Conservation (phyloP, 2,329 filamentous ascomycete species). For the Paecilomyces variotii region DNA sequence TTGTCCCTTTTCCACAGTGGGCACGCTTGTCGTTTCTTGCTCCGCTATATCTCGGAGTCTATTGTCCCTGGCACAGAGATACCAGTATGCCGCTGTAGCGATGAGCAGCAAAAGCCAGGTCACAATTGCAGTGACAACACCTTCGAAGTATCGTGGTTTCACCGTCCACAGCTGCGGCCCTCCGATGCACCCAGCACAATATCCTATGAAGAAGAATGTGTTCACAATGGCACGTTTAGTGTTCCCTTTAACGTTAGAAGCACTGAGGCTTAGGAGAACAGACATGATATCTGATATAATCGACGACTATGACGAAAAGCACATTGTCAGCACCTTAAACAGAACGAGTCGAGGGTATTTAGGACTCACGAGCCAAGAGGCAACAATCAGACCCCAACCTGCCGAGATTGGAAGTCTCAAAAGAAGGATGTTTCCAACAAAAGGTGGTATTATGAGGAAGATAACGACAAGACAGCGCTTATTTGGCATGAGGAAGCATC, state of each 20-base stretch:
- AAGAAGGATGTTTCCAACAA: slow-evolving; percentile 40
- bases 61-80: slow-evolving; percentile 30
- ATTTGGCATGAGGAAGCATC: slow-evolving; percentile 32
- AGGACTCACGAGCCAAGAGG: slow-evolving; percentile 37
- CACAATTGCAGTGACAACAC: slow-evolving; percentile 39
- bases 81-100: slow-evolving; percentile 25
- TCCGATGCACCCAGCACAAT: slow-evolving; percentile 41
- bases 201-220: slow-evolving; percentile 45
- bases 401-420: slow-evolving; percentile 32
- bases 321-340: background rate
- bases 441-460: slow-evolving; percentile 32
- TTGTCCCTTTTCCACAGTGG: background rate
- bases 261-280: slow-evolving; percentile 37
- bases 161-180: slow-evolving; percentile 44
- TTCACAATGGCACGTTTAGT: slow-evolving; percentile 43
- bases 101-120: slow-evolving; percentile 36
- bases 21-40: background rate
- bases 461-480: slow-evolving; percentile 35
- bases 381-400: slow-evolving; percentile 43
- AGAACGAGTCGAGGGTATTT: background rate
- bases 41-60: background rate
- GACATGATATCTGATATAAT: slow-evolving; percentile 38
- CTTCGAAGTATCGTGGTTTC: slow-evolving; percentile 38
- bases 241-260: slow-evolving; percentile 46
- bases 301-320: slow-evolving; percentile 22